Conservation (phyloP, 1,284 basidiomycete genomes). For the Ceratobasidium sp. region DNA sequence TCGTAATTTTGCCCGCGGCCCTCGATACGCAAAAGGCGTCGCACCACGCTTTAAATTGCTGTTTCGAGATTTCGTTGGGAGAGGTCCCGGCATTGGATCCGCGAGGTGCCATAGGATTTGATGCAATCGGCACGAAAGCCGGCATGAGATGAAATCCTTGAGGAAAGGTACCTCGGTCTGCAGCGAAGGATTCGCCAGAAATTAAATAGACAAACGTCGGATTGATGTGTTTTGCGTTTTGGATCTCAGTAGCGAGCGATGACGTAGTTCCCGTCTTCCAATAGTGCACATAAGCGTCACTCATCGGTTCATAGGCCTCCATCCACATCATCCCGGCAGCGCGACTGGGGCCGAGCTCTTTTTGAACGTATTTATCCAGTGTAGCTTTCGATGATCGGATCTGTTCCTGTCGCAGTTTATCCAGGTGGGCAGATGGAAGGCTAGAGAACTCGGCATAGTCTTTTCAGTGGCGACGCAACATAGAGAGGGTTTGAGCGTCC, state of each 20-base stretch:
- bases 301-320: background rate
- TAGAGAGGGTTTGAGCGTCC: background rate
- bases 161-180: conserved; percentile 6
- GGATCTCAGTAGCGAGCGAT: conserved; percentile 14
- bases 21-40: background rate
- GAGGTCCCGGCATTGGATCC: background rate
- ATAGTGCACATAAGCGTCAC: background rate
- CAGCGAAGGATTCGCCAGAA: background rate
- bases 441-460: conserved; percentile 10
- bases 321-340: conserved; percentile 19
- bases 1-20: background rate
- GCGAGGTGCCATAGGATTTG: background rate
- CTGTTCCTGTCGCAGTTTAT: conserved; percentile 4
- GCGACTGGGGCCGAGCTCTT: background rate
- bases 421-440: background rate
- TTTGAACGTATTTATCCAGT: background rate
- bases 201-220: conserved; percentile 19
- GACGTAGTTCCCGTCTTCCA: conserved; percentile 19
- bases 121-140: background rate
- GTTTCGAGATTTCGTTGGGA: background rate
- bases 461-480: conserved; percentile 1
- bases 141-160: conserved; percentile 19
- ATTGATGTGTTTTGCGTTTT: conserved; percentile 1
- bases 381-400: background rate
- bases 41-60: conserved; percentile 17